A percentile compares a stretch with the other conserved stretches of the same genome.
These are phyloP conservation scores for Agarophyton chilense DNA, from an alignment of 23 red algal genomes.

Conservation along the genomic window DNA sequence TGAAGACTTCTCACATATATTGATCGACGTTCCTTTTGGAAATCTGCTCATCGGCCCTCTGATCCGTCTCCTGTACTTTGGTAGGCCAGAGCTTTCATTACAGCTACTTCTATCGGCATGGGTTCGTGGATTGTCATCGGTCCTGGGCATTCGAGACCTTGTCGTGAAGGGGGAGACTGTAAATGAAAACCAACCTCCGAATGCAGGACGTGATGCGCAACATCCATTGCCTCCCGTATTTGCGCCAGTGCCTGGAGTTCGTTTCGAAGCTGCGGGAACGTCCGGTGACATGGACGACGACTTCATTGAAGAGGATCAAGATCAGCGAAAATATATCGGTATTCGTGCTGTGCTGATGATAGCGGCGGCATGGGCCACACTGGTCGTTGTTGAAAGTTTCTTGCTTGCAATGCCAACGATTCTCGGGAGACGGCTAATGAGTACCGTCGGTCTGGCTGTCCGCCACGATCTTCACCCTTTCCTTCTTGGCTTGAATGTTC, in stretches of 20 bases:
- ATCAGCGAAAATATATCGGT: neutral
- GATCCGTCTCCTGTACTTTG: slow-evolving; percentile 58
- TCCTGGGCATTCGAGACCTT: slow-evolving; percentile 67
- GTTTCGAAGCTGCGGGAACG: neutral
- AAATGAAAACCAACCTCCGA: neutral
- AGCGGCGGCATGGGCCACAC: slow-evolving; percentile 61
- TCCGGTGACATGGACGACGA: neutral
- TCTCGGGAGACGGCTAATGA: slow-evolving; percentile 63
- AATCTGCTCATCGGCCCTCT: slow-evolving; percentile 77
- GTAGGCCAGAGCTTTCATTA: slow-evolving; percentile 49
- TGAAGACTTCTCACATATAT: slow-evolving; percentile 61
- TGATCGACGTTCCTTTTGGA: slow-evolving; percentile 76
- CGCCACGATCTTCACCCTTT: slow-evolving; percentile 80
- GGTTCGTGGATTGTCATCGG: slow-evolving; percentile 42
- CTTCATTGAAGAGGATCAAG: neutral
- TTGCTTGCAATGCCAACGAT: slow-evolving; percentile 64
- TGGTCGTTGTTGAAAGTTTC: slow-evolving; percentile 53
- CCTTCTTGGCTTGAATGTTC: slow-evolving; percentile 57
- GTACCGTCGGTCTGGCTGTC: slow-evolving; percentile 49
- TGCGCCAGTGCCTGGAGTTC: neutral
- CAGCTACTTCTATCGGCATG: slow-evolving; percentile 34
- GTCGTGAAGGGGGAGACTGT: slow-evolving; percentile 61
- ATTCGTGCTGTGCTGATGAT: slow-evolving; percentile 61
- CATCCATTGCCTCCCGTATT: neutral
- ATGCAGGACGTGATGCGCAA: neutral